A percentile compares a stretch with the other conserved stretches of the same genome.
Evolutionary conservation across 495 filamentous ascomycete species (phyloP).

Genomic region (Annulohypoxylon maeteangense): DNA sequence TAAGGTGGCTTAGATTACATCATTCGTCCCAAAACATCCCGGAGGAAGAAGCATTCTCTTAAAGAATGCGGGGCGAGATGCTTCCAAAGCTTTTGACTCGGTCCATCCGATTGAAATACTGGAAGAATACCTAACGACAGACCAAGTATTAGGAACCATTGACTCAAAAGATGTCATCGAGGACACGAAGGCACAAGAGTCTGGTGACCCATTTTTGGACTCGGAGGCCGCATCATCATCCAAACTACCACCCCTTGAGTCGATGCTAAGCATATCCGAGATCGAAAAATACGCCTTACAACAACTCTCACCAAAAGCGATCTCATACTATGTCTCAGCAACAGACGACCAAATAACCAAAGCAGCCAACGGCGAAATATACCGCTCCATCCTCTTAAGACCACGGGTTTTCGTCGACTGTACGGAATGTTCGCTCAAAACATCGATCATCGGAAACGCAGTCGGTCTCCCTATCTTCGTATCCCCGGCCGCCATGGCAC

Average conservation of each 20-base stretch:
- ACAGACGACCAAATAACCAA: slow-evolving; percentile 78
- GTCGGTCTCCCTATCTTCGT: slow-evolving; percentile 76
- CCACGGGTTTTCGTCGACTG: slow-evolving; percentile 83
- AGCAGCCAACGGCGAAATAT: slow-evolving; percentile 74
- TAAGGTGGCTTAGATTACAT: slow-evolving; percentile 49
- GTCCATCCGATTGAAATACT: slow-evolving; percentile 79
- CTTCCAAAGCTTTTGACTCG: slow-evolving; percentile 82
- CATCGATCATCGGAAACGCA: slow-evolving; percentile 69
- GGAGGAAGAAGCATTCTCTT: slow-evolving; percentile 80
- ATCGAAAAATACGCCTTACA: slow-evolving; percentile 69
- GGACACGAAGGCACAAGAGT: slow-evolving; percentile 63
- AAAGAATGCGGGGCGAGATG: slow-evolving; percentile 77
- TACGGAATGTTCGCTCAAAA: slow-evolving; percentile 69
- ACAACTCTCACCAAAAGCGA: slow-evolving; percentile 73
- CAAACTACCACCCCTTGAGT: slow-evolving; percentile 66
- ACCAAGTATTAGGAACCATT: slow-evolving; percentile 58
- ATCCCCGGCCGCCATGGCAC: slow-evolving; percentile 81
- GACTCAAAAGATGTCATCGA: neutral
- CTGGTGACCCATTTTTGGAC: slow-evolving; percentile 63
- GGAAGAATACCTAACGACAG: slow-evolving; percentile 70
- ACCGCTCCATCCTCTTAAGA: slow-evolving; percentile 75
- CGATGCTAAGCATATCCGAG: slow-evolving; percentile 71
- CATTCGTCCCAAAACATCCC: slow-evolving; percentile 78
- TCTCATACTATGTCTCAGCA: slow-evolving; percentile 87
- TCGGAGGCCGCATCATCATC: slow-evolving; percentile 46